Evolutionary conservation across 495 filamentous ascomycete species (phyloP).

Genomic region (Penicillium odoratum): DNA sequence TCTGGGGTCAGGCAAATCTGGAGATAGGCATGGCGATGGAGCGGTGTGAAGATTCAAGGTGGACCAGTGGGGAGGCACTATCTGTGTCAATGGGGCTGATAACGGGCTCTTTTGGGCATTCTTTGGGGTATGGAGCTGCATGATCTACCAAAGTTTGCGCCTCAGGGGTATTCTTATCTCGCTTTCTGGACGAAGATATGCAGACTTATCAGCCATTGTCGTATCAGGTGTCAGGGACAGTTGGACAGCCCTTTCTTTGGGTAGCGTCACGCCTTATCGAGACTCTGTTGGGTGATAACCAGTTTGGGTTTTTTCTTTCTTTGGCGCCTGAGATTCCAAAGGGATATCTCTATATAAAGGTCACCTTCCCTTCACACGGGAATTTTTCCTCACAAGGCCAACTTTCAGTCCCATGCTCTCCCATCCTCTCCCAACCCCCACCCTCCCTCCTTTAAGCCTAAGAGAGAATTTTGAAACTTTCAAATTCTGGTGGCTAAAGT

Average conservation of each 20-base stretch:
- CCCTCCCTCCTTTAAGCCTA: too few species aligned
- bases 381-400: not conserved
- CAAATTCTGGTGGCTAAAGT: not conserved
- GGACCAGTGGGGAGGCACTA: not conserved
- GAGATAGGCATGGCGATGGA: conserved; percentile 1
- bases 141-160: conserved; percentile 6
- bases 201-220: conserved; percentile 9
- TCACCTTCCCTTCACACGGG: not conserved
- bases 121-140: conserved; percentile 6
- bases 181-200: not conserved
- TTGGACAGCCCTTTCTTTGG: conserved; percentile 3
- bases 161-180: conserved; percentile 7
- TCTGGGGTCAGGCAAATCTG: conserved; percentile 1
- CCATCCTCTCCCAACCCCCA: too few species aligned
- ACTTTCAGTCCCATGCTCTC: too few species aligned
- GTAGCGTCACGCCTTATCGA: conserved; percentile 27
- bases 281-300: conserved; percentile 17
- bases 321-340: not conserved
- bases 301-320: conserved; percentile 3
- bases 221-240: conserved; percentile 1
- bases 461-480: not conserved
- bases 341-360: not conserved
- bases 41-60: conserved; percentile 1
- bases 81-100: not conserved
- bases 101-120: conserved; percentile 1